Conservation (phyloP, 2,329 filamentous ascomycete species). For the Aspergillus sp. region DNA sequence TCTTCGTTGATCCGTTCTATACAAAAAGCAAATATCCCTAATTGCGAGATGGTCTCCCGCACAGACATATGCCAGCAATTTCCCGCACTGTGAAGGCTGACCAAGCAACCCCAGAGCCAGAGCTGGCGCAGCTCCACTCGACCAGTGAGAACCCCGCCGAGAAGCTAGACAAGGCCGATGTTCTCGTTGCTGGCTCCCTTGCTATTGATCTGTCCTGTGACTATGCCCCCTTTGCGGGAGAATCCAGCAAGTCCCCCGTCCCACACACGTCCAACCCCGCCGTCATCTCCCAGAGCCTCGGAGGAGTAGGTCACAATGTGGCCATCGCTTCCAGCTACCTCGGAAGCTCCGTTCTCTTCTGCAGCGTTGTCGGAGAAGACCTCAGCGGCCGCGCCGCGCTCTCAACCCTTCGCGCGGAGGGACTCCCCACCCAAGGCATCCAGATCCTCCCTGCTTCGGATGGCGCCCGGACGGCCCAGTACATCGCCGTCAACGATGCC, state of each 20-base stretch:
- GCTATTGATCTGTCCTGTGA: slow-evolving; percentile 88
- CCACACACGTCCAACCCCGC: slow-evolving; percentile 85
- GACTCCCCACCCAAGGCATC: slow-evolving; percentile 66
- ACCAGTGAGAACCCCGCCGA: slow-evolving; percentile 7
- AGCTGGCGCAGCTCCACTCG: slow-evolving; percentile 10
- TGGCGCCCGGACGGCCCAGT: slow-evolving; percentile 76
- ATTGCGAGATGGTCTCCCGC: slow-evolving; percentile 29
- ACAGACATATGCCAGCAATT: slow-evolving; percentile 39
- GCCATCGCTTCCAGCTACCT: slow-evolving; percentile 77
- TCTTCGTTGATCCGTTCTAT: not conserved
- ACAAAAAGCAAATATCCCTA: slow-evolving; percentile 30
- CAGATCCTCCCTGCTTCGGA: slow-evolving; percentile 53
- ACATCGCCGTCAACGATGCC: slow-evolving; percentile 82
- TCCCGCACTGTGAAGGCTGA: slow-evolving; percentile 24
- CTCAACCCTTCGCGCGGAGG: slow-evolving; percentile 58
- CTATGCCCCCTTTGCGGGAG: slow-evolving; percentile 54
- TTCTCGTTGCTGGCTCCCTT: slow-evolving; percentile 88
- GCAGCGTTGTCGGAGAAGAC: slow-evolving; percentile 80
- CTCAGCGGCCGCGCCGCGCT: slow-evolving; percentile 72
- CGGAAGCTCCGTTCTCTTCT: slow-evolving; percentile 67
- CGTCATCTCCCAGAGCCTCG: slow-evolving; percentile 75
- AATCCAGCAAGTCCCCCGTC: slow-evolving; percentile 33
- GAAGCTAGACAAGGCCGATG: slow-evolving; percentile 50
- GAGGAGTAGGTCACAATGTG: slow-evolving; percentile 90
- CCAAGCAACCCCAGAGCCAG: slow-evolving; percentile 21